A percentile compares a stretch with the other conserved stretches of the same genome.
Evolutionary conservation across 2,329 filamentous ascomycete genomes (phyloP).

Genomic region (Cercospora canescens): DNA sequence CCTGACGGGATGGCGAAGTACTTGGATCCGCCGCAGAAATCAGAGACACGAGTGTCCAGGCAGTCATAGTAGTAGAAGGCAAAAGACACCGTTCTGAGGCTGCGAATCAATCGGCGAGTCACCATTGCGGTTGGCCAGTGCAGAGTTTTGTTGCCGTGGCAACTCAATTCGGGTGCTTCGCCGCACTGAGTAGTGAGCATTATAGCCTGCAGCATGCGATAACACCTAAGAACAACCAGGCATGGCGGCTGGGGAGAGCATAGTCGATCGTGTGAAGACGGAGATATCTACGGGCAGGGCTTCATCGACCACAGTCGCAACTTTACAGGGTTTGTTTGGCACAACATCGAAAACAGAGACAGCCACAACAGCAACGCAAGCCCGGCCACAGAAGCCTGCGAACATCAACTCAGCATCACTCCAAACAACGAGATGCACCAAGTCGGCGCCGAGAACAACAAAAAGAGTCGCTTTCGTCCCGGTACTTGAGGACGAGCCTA

Average conservation of each 20-base stretch:
- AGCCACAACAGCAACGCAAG: constrained; percentile 5
- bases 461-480: constrained; percentile 33
- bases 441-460: constrained; percentile 6
- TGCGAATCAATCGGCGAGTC: no score
- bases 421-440: constrained; percentile 5
- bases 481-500: constrained; percentile 38
- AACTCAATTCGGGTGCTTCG: not conserved
- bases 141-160: not conserved
- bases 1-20: no score
- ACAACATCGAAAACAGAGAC: constrained; percentile 16
- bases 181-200: constrained; percentile 2
- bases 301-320: constrained; percentile 27
- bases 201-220: not conserved
- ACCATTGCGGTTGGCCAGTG: no score
- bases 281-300: constrained; percentile 24
- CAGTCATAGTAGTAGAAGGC: no score
- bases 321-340: constrained; percentile 29
- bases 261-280: constrained; percentile 22
- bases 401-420: not conserved
- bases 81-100: no score
- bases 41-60: no score
- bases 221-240: not conserved
- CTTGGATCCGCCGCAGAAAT: no score
- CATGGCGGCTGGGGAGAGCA: constrained; percentile 20
- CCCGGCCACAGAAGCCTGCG: not conserved